Conservation (phyloP, 371 early-diverging fungal species). For the Mucor velutinosus region DNA sequence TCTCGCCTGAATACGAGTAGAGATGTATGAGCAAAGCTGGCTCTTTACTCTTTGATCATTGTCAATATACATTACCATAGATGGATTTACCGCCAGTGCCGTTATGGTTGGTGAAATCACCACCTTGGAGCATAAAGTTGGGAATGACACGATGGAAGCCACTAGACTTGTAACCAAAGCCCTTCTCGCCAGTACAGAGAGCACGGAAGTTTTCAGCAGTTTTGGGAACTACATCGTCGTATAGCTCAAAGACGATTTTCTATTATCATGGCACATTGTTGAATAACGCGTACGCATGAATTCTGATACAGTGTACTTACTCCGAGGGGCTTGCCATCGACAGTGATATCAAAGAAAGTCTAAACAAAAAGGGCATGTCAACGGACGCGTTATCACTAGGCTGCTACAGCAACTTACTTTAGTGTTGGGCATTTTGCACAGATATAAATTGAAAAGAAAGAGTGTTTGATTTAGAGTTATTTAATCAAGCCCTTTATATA, state of each 20-base stretch:
- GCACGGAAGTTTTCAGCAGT: conserved; percentile 98
- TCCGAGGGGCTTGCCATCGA: conserved; percentile 53
- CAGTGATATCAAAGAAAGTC: conserved; percentile 62
- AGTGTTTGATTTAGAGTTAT: not conserved
- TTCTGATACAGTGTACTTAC: conserved; percentile 27
- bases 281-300: not conserved
- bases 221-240: conserved; percentile 87
- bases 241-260: conserved; percentile 64
- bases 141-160: conserved; percentile 93
- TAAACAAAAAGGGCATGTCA: not conserved
- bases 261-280: conserved; percentile 31
- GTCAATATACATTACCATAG: conserved; percentile 67
- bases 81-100: conserved; percentile 98
- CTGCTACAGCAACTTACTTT: not conserved
- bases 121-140: conserved; percentile 99
- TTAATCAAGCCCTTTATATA: not conserved
- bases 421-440: conserved; percentile 10
- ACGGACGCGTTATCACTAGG: not conserved
- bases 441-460: not conserved
- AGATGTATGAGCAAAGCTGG: not conserved
- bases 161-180: conserved; percentile 80
- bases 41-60: not conserved
- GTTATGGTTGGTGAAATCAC: conserved; percentile 93
- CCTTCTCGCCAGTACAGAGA: conserved; percentile 79
- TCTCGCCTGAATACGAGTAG: conserved; percentile 21